These are phyloP conservation scores for Boletus smithii DNA, from an alignment of 1,284 basidiomycete species.

Conservation along the genomic window DNA sequence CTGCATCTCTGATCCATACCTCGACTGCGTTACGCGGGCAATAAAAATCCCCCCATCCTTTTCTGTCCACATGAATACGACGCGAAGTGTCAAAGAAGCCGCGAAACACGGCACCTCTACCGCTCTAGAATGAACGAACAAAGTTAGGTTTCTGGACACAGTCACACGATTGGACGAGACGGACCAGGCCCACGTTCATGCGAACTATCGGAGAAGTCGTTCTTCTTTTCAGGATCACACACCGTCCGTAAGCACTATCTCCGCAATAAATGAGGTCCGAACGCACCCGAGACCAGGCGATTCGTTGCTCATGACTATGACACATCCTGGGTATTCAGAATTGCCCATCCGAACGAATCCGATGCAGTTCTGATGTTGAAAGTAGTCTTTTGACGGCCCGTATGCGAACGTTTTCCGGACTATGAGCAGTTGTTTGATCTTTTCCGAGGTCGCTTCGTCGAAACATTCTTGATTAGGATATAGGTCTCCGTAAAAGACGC, in stretches of 20 bases:
- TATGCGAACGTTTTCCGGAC: conserved; percentile 64
- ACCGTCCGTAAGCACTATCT: conserved; percentile 23
- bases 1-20: conserved; percentile 48
- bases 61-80: conserved; percentile 41
- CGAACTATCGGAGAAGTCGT: conserved; percentile 43
- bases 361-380: conserved; percentile 56
- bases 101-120: conserved; percentile 40
- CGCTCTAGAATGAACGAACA: conserved; percentile 23
- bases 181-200: conserved; percentile 62
- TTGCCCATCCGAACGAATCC: conserved; percentile 71
- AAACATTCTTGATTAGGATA: conserved; percentile 70
- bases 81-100: conserved; percentile 47
- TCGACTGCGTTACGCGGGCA: conserved; percentile 51
- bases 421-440: conserved; percentile 52
- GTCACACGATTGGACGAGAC: conserved; percentile 23
- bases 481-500: conserved; percentile 91
- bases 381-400: conserved; percentile 59
- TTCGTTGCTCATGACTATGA: conserved; percentile 64
- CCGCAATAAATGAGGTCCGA: conserved; percentile 2
- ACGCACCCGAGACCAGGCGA: conserved; percentile 13
- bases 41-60: conserved; percentile 61
- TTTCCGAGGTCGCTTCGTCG: conserved; percentile 47
- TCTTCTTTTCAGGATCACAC: conserved; percentile 14
- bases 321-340: conserved; percentile 51
- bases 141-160: not conserved